phyloP scores from a whole-genome alignment of 176 grass and related monocot species.

The Olyra latifolia region DNA sequence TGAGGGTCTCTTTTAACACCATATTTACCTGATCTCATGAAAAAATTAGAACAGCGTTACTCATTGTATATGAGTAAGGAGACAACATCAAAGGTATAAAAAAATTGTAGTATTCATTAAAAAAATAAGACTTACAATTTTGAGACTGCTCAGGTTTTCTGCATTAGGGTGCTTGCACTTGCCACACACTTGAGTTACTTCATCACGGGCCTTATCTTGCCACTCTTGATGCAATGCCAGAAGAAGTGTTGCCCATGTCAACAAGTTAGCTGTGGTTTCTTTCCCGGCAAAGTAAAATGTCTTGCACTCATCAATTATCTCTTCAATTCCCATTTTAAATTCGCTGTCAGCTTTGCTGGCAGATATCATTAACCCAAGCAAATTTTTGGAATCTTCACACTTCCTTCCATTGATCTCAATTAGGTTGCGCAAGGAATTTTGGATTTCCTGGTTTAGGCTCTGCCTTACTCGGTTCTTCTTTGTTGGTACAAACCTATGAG shows the following conservation, averaged over 20 bases:
- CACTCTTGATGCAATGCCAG: slow-evolving; percentile 76
- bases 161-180: slow-evolving; percentile 39
- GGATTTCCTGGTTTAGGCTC: slow-evolving; percentile 64
- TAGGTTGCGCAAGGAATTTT: slow-evolving; percentile 52
- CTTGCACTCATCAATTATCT: slow-evolving; percentile 92
- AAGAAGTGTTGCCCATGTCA: slow-evolving; percentile 81
- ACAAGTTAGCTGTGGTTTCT: slow-evolving; percentile 80
- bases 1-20: slow-evolving; percentile 85
- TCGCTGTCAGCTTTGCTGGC: slow-evolving; percentile 47
- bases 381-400: slow-evolving; percentile 72
- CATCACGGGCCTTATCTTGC: slow-evolving; percentile 67
- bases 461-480: slow-evolving; percentile 67
- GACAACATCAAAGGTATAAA: background rate
- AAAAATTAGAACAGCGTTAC: background rate
- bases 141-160: slow-evolving; percentile 59
- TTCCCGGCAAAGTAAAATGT: slow-evolving; percentile 85
- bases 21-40: slow-evolving; percentile 53
- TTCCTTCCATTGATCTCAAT: slow-evolving; percentile 57
- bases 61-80: background rate
- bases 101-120: background rate
- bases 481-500: slow-evolving; percentile 73
- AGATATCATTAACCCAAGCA: slow-evolving; percentile 82
- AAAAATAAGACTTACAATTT: slow-evolving; percentile 55
- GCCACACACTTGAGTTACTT: slow-evolving; percentile 62
- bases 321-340: slow-evolving; percentile 75